Percentiles rank a stretch among this genome's conserved stretches.
phyloP scores from a whole-genome alignment of 768 basidiomycete species.

The Termitomyces sp. region DNA sequence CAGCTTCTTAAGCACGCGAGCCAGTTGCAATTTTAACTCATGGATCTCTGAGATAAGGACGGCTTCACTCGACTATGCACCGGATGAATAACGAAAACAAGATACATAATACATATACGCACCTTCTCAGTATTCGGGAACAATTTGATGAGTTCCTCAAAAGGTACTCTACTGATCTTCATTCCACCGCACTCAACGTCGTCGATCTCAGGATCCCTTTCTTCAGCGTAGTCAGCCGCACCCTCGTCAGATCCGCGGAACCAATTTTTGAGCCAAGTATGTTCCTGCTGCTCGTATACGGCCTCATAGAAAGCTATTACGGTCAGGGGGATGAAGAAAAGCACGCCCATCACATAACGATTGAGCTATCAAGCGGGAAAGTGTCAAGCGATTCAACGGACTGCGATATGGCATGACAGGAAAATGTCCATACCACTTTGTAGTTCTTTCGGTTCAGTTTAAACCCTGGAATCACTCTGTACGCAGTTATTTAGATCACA shows the following conservation, averaged over 20 bases:
- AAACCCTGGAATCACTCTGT: slow-evolving; percentile 38
- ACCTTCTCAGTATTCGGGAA: slow-evolving; percentile 76
- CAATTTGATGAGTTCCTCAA: slow-evolving; percentile 60
- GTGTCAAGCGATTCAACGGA: neutral
- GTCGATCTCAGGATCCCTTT: slow-evolving; percentile 58
- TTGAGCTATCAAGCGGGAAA: slow-evolving; percentile 48
- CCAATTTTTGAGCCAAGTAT: slow-evolving; percentile 68
- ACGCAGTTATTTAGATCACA: slow-evolving; percentile 1
- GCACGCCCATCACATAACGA: slow-evolving; percentile 63
- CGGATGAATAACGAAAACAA: slow-evolving; percentile 4
- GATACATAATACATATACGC: slow-evolving; percentile 18
- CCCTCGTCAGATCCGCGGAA: slow-evolving; percentile 56
- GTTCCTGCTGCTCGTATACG: slow-evolving; percentile 38
- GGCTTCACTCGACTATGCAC: slow-evolving; percentile 60
- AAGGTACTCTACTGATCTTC: slow-evolving; percentile 66
- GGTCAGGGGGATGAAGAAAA: slow-evolving; percentile 81
- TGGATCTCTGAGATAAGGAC: slow-evolving; percentile 61
- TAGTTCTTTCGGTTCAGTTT: slow-evolving; percentile 50
- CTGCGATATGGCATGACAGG: neutral
- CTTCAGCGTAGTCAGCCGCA: slow-evolving; percentile 45
- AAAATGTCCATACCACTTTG: slow-evolving; percentile 38
- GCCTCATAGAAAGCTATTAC: slow-evolving; percentile 77
- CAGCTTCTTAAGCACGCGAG: slow-evolving; percentile 31
- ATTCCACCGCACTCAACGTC: slow-evolving; percentile 49
- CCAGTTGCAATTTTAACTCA: slow-evolving; percentile 46